Evolutionary conservation across 2,329 filamentous ascomycete genomes (phyloP), one percentile per base, ranked within the genome.

Genomic region (Biscogniauxia sp.): DNA sequence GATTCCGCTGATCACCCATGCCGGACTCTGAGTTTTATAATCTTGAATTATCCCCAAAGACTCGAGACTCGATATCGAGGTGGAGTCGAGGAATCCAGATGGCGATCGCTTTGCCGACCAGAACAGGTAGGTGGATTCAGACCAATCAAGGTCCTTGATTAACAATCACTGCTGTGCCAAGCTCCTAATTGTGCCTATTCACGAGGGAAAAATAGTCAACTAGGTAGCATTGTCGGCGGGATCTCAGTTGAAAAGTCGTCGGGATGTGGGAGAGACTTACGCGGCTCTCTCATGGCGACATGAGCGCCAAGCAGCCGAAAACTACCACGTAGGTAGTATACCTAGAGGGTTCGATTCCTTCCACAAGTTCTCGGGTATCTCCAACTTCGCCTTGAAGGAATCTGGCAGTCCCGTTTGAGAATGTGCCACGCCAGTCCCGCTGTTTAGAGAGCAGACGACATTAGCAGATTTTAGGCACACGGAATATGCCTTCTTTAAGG

Each of bases 251-350:
- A 23, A 54, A 45, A 20, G 23, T 49, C 28, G 6, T 26, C 53
- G 57, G 57, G 49, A 56, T 50, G 57, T 59, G 57, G 57, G 57
- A 26, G 50, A 49, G 51, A 54, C 57, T 59, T 59, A 59, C 57
- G 57, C 57, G 57, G 53, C 57, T 50, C 52, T 11, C 28, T 49
- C 20, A 49, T n/a, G 57, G 23, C 51, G 25, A 51, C 26, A 28
- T 59, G 41, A 55, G 45, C 41, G 57, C 57, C 57, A 59, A 59
- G 57, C 25, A 26, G 52, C 52, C 52, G 25, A 54, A 25, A 19
- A 54, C 52, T 19, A 51, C 37, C 15, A 45, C 17, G 37, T 45
- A 45, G 37, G 37, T 45, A 45, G 37, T n/a, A n/a, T 45, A 45
- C n/a, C n/a, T n/a, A n/a, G n/a, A 13, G n/a, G 15, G 11, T 45